Base-by-base conservation (phyloP, 2,329 filamentous ascomycete species). In the Ascochyta rabiei region DNA sequence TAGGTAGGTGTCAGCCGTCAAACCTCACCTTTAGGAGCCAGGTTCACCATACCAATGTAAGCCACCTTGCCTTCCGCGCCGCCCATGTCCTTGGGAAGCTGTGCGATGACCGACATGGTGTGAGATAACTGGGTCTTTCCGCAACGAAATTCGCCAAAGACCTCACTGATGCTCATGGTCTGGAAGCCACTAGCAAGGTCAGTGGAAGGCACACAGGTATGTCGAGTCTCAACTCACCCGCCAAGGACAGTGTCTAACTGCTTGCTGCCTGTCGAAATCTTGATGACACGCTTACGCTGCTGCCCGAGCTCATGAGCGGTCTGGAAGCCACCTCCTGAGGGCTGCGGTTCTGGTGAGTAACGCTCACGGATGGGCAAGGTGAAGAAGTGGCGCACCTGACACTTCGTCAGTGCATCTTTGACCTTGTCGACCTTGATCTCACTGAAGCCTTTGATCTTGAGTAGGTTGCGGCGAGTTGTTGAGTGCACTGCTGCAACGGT, bases 371-470 rank as follows among this genome's bases (percentile, higher is more conserved):
- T 24, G 43, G 52, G 24, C 9, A 21, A 24, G 2, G 31, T 21
- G 13, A 50, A 12, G 49, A 24, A 9, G 12, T 9, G 33, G 38
- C 12, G 15, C 44, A 85, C 84, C 70, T 83, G 75, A 55, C 82
- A 85, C 70, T 87, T 87, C 40, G 80, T 79, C 48, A 86, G 81
- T 43, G 86, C 86, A 62, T 89, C 87, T 67, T 87, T 89, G 68
- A 89, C 81, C 71, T 89, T 89, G 60, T 89, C 86, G 4, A 89
- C 86, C 71, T 89, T 89, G 66, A 85, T 79, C 68, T 89, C 86
- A 53, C 86, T 88, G 72, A 89, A 88, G 8, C 86, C 87, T 66
- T 87, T 88, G 71, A 89, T 88, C 69, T 85, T 88, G 48, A 85
- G 74, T 15, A 89, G 77, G 16, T 79, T 84, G 64, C 81, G 83